Evolutionary conservation across 306 rosid genomes (phyloP).

Genomic region (Ziziphus jujuba): DNA sequence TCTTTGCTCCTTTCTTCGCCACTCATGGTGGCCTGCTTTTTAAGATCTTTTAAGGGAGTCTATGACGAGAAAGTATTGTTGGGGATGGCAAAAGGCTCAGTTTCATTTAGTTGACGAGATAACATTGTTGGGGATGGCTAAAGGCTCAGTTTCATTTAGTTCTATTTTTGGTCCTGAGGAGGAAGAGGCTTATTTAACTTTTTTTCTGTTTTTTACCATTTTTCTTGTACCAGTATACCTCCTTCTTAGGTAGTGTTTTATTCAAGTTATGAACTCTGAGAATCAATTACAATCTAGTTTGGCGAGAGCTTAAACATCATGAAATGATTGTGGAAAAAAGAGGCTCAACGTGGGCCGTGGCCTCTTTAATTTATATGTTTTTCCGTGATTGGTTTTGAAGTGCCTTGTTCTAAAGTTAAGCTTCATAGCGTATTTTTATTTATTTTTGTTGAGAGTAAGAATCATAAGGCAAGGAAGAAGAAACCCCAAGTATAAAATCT

Average conservation of each 20-base stretch:
- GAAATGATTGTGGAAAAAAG: background rate
- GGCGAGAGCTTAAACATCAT: slow-evolving; percentile 9
- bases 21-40: slow-evolving; percentile 74
- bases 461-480: too few species aligned
- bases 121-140: background rate
- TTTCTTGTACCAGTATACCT: slow-evolving; percentile 32
- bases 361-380: too few species aligned
- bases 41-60: slow-evolving; percentile 41
- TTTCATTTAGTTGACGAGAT: slow-evolving; percentile 21
- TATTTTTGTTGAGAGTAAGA: too few species aligned
- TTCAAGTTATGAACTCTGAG: slow-evolving; percentile 26
- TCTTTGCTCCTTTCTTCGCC: slow-evolving; percentile 69
- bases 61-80: slow-evolving; percentile 8
- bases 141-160: slow-evolving; percentile 7
- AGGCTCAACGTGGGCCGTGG: background rate
- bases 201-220: slow-evolving; percentile 8
- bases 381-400: too few species aligned
- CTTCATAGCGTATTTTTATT: background rate
- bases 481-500: too few species aligned
- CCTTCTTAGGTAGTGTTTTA: slow-evolving; percentile 27
- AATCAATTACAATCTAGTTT: slow-evolving; percentile 26
- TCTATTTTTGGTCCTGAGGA: slow-evolving; percentile 23
- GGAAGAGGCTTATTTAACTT: slow-evolving; percentile 24
- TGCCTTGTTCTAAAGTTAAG: background rate
- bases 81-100: background rate